Evolutionary conservation across 768 basidiomycete species (phyloP).

Genomic region (Russula emetica): DNA sequence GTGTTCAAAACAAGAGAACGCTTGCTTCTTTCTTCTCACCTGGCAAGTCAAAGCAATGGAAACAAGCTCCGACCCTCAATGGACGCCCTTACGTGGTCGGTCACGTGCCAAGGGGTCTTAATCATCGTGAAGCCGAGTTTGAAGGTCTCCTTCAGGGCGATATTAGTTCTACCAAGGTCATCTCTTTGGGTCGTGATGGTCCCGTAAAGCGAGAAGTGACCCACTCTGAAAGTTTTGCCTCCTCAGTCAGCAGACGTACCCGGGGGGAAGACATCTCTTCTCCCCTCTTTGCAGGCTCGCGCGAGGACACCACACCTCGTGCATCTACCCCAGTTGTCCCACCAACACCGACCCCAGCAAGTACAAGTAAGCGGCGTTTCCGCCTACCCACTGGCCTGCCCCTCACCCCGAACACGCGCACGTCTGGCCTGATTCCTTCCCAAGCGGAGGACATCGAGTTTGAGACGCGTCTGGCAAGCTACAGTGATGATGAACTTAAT

Average conservation of each 20-base stretch:
- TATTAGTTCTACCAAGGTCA: slow-evolving; percentile 41
- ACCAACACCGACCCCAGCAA: slow-evolving; percentile 25
- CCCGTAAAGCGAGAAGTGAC: slow-evolving; percentile 26
- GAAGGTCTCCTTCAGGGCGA: slow-evolving; percentile 65
- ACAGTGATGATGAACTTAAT: slow-evolving; percentile 42
- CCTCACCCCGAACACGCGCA: slow-evolving; percentile 47
- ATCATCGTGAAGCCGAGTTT: slow-evolving; percentile 68
- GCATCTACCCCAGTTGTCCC: slow-evolving; percentile 32
- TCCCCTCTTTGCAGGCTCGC: slow-evolving; percentile 1
- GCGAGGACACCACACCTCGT: neutral
- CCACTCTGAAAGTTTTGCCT: neutral
- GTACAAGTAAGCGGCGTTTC: slow-evolving; percentile 49
- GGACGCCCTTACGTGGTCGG: slow-evolving; percentile 69
- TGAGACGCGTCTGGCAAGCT: slow-evolving; percentile 72
- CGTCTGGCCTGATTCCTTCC: slow-evolving; percentile 55
- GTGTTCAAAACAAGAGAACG: slow-evolving; percentile 48
- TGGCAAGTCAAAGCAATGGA: slow-evolving; percentile 58
- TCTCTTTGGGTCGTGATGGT: slow-evolving; percentile 32
- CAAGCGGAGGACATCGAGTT: slow-evolving; percentile 81
- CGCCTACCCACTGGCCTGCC: slow-evolving; percentile 51
- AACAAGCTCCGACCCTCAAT: slow-evolving; percentile 76
- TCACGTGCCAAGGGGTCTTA: slow-evolving; percentile 50
- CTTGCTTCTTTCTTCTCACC: slow-evolving; percentile 66
- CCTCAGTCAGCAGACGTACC: neutral
- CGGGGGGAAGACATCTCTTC: slow-evolving; percentile 9